These are phyloP conservation scores for Dissophora ornata DNA, from an alignment of 192 early-diverging fungal genomes.

Conservation along the genomic window DNA sequence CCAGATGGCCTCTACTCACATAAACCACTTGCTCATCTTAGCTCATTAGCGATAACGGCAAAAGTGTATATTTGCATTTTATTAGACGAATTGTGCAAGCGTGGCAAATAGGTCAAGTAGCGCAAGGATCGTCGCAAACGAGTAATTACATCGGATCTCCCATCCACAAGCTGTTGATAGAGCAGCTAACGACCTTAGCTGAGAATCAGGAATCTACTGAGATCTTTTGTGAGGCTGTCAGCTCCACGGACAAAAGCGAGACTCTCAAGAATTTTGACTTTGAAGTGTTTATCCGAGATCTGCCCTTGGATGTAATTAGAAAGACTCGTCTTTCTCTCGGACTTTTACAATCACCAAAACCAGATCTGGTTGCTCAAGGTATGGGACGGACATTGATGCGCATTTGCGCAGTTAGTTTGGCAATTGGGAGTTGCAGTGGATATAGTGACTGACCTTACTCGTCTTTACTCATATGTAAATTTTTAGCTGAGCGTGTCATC, in stretches of 20 bases:
- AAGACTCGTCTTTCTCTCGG: slow-evolving; percentile 52
- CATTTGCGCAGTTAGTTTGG: no score
- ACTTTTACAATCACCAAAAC: slow-evolving; percentile 49
- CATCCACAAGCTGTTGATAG: slow-evolving; percentile 54
- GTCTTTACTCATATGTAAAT: no score
- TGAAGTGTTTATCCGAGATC: slow-evolving; percentile 44
- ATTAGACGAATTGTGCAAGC: slow-evolving; percentile 56
- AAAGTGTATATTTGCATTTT: slow-evolving; percentile 61
- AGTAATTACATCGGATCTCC: slow-evolving; percentile 38
- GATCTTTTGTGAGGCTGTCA: slow-evolving; percentile 59
- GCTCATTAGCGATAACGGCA: slow-evolving; percentile 65
- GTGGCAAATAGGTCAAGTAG: slow-evolving; percentile 43
- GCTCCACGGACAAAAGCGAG: slow-evolving; percentile 55
- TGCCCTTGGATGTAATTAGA: slow-evolving; percentile 50
- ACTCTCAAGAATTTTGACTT: slow-evolving; percentile 59
- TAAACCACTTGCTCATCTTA: slow-evolving; percentile 16
- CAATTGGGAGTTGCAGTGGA: no score
- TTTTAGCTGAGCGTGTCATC: slow-evolving; percentile 46
- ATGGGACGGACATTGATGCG: no score
- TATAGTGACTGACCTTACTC: no score
- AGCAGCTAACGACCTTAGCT: slow-evolving; percentile 45
- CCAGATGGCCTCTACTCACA: no score
- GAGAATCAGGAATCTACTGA: slow-evolving; percentile 39
- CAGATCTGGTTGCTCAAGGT: slow-evolving; percentile 59
- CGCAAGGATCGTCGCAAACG: slow-evolving; percentile 2